phyloP scores from a whole-genome alignment of 2,329 filamentous ascomycete genomes.

The Elsinoe batatas region DNA sequence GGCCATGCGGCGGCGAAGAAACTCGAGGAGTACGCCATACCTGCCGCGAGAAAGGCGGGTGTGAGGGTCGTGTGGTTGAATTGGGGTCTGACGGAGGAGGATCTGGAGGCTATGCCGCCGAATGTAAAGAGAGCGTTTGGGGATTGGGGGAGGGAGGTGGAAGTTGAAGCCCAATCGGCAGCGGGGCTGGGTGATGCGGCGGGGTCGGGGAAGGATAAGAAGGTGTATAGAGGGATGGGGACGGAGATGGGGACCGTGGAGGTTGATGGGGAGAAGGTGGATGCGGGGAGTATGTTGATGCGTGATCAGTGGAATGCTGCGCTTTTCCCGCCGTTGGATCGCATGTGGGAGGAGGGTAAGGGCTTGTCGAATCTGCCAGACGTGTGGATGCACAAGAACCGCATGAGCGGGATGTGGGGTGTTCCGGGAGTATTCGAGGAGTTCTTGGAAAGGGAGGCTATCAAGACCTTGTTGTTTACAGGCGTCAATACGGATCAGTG shows the following conservation, averaged over 20 bases:
- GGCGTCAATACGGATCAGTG: conserved; percentile 56
- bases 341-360: conserved; percentile 27
- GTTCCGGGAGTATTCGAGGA: conserved; percentile 34
- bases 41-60: conserved; percentile 35
- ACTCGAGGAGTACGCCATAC: conserved; percentile 36
- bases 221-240: conserved; percentile 26
- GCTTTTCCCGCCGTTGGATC: conserved; percentile 39
- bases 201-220: conserved; percentile 20
- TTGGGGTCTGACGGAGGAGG: conserved; percentile 32
- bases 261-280: conserved; percentile 30
- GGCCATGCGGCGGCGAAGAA: conserved; percentile 34
- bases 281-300: conserved; percentile 40
- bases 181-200: conserved; percentile 17
- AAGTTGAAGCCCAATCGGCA: conserved; percentile 11
- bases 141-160: conserved; percentile 19
- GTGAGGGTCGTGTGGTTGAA: conserved; percentile 35
- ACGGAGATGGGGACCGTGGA: conserved; percentile 20
- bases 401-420: conserved; percentile 49
- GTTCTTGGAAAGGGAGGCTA: conserved; percentile 32
- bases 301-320: conserved; percentile 48
- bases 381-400: conserved; percentile 46
- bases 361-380: conserved; percentile 30
- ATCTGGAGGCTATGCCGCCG: conserved; percentile 31
- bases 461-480: conserved; percentile 45
- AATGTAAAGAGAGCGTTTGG: conserved; percentile 41